Evolutionary conservation across 2,329 filamentous ascomycete genomes (phyloP), one percentile per base, ranked within the genome.

Genomic region (Talaromyces rugulosus): DNA sequence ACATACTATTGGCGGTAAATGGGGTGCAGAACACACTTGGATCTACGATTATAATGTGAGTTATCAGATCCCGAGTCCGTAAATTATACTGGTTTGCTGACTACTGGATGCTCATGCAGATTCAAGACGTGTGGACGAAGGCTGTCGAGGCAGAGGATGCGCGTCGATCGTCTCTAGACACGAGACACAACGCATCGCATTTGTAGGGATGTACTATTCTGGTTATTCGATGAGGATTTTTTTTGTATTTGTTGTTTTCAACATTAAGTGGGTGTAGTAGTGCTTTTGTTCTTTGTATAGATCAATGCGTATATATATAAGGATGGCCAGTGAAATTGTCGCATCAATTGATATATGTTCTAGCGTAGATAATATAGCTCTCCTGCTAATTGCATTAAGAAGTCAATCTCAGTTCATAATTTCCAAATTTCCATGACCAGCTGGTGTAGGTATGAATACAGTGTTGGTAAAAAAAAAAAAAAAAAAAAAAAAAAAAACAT

Each of bases 41-140:
- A 11, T 59, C 23, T 59, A 59, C 11, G 34, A 59, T 8, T 59
- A 59, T n/a, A 28, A 59, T 34, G 57, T 59, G 33, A 59, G 57
- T 23, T 12, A 52, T n/a, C 30, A 7, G 23, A 23, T 23, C 23
- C 23, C 2, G 23, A 23, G 4, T 18, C 16, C 33, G n/a, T 5
- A 58, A n/a, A 30, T n/a, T 6, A 34, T 40, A n/a, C 23, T 44
- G 56, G 16, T 34, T 58, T 18, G 33, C 57, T 59, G 47, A 51
- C 44, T 51, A 18, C 16, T 27, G 14, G 31, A 14, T 7, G 11
- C 4, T 16, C 7, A 9, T 57, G 12, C 18, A 59, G 57, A 59
- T 59, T 40, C 42, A 51, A 23, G 44, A 59, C n/a, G 57, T 59
- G 16, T 59, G 57, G 42, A 40, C 4, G 18, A 40, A 59, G 28